phyloP scores from a whole-genome alignment of 1,284 basidiomycete genomes.

The Microbotryum lychnidis-dioicae region DNA sequence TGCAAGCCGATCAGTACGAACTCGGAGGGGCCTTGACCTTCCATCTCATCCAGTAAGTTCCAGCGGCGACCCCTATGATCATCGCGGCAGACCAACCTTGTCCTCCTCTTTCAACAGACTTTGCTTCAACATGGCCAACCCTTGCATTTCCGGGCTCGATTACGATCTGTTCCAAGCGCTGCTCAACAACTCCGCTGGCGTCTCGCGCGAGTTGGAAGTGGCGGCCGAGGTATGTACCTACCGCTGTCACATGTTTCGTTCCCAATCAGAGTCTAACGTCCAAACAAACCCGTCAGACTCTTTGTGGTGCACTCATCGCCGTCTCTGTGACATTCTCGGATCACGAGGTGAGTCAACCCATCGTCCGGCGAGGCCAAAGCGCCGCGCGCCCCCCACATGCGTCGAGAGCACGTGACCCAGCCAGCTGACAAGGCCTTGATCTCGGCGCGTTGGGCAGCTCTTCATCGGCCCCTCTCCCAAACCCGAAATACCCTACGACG shows the following conservation, averaged over 20 bases:
- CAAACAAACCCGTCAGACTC: not conserved
- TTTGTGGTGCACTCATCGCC: conserved; percentile 19
- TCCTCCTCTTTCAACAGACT: not conserved
- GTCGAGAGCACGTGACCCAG: not conserved
- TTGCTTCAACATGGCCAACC: conserved; percentile 3
- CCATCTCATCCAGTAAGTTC: conserved; percentile 15
- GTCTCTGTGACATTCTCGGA: conserved; percentile 13
- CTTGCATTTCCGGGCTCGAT: conserved; percentile 6
- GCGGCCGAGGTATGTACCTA: conserved; percentile 12
- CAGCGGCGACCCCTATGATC: too few species aligned
- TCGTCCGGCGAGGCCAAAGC: not conserved
- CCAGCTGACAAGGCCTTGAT: too few species aligned
- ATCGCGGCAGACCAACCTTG: not conserved
- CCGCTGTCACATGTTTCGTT: too few species aligned
- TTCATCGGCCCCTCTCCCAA: not conserved
- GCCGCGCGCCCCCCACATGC: not conserved
- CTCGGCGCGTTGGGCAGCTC: not conserved
- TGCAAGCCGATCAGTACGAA: not conserved
- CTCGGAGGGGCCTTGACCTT: conserved; percentile 14
- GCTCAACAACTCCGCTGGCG: conserved; percentile 4
- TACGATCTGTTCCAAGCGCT: conserved; percentile 8
- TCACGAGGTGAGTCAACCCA: conserved; percentile 1
- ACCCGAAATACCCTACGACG: conserved; percentile 3
- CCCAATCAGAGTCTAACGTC: not conserved
- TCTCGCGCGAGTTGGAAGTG: conserved; percentile 13